These are phyloP conservation scores for Spathaspora arborariae DNA, from an alignment of 805 yeast genomes.

Conservation along the genomic window DNA sequence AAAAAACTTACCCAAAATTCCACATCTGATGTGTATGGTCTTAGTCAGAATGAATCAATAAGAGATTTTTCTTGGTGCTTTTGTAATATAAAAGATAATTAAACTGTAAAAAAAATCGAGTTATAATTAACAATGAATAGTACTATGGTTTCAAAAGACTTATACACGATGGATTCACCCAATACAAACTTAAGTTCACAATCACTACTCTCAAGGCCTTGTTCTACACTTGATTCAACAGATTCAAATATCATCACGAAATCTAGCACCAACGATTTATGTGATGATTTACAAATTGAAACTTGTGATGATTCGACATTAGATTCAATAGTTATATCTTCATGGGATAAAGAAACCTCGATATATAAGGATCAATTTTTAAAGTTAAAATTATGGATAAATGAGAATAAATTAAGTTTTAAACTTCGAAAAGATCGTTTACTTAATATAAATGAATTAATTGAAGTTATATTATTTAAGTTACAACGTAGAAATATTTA, in stretches of 20 bases:
- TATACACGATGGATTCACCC: no score
- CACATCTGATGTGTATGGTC: no score
- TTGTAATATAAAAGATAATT: no score
- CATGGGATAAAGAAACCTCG: not conserved
- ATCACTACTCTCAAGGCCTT: no score
- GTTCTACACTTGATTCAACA: no score
- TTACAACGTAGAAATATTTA: slow-evolving; percentile 12
- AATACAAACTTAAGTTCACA: no score
- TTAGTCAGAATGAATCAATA: no score
- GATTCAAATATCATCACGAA: no score
- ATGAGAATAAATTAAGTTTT: not conserved
- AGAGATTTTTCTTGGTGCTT: no score
- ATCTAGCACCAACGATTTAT: not conserved
- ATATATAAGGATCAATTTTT: not conserved
- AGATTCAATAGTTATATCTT: not conserved
- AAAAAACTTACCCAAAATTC: not conserved
- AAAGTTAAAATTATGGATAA: not conserved
- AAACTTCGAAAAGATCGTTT: slow-evolving; percentile 15
- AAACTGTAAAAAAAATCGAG: no score
- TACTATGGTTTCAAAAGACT: no score
- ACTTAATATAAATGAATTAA: slow-evolving; percentile 13
- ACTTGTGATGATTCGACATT: not conserved
- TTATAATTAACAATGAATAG: no score
- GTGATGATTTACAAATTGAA: not conserved
- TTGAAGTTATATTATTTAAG: slow-evolving; percentile 14